Base-by-base conservation (phyloP, 1,139 yeast genomes). In the Sugiyamaella novakii region DNA sequence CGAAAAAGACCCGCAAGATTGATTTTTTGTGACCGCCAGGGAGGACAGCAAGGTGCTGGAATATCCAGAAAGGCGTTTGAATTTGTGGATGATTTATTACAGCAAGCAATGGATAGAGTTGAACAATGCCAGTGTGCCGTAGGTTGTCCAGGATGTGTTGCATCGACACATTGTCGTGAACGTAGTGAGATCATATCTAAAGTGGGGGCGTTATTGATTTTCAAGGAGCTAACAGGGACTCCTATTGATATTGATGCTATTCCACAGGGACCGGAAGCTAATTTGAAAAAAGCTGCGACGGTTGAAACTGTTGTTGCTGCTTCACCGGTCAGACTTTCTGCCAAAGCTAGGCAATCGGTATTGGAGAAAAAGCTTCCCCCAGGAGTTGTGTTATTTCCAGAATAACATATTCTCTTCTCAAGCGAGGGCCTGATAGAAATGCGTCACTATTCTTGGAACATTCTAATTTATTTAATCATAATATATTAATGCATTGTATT, bases 121-220 rank as follows among this genome's bases (percentile, higher is more conserved):
- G 73, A 72, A 25, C 75, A 72, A 10, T 92, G 98, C 65, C 76
- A 77, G 0, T 92, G 98, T 70, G 81, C 76, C 2, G 79, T 83
- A 77, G 98, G 98, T 0, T 92, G 98, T 67, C 95, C 95, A 0
- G 79, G 80, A 43, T 92, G 98, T 70, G 81, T 86, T 24, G 86
- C 91, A 1, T 84, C 87, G 1, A 72, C 86, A 1, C 79, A 78
- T 50, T 92, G 98, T 67, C 80, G 81, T 49, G 98, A 92, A 65
- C 77, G 79, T 60, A 82, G 87, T 64, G 69, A 84, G 47, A 98
- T 92, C 5, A 72, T 91, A 59, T 88, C 96, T 0, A 91, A 91
- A 59, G 84, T 87, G 2, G 98, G 95, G 0, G 89, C 96, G 0
- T 69, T 79, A n/a, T 73, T 92, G 1, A 80, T 92, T 2, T 61